Evolutionary conservation across 2,329 filamentous ascomycete genomes (phyloP), one percentile per base, ranked within the genome.

Genomic region (Pseudogymnoascus sp.): DNA sequence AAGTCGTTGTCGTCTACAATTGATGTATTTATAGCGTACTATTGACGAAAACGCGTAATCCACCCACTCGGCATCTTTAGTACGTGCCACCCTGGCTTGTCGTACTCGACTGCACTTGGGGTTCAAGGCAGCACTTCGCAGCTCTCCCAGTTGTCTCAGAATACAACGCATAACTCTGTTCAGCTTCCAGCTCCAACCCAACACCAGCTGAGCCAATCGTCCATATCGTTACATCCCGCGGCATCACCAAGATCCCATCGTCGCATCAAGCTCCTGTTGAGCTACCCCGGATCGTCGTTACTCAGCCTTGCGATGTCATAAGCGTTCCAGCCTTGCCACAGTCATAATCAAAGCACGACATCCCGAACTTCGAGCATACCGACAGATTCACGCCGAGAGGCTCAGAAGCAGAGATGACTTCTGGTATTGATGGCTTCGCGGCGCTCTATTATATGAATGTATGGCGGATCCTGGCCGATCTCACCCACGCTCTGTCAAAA

Each of bases 401-500:
- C 16, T 24, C 33, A n/a, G 33, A n/a, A 38, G 59, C 59, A 60
- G 24, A 19, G 7, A 38, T 60, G 59, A 1, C 2, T 37, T 11
- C 16, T 5, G 56, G 7, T 59, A 10, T 7, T 11, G 24, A 60
- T 60, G 59, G 59, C 4, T 60, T 60, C 11, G 33, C 22, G 59
- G 33, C 33, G n/a, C 19, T 60, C 14, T 24, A 37, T 28, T 60
- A 60, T 24, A 60, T 60, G 59, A 60, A 60, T 12, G 6, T 82
- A 65, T 88, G 96, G 77, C 90, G 91, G 71, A 83, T 96, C 71
- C 75, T 91, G 70, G 93, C 85, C 73, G 93, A 98, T 75, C 76
- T 93, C 70, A 91, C 89, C 71, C 93, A 98, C 74, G 85, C 91
- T 53, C 81, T 86, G 59, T 95, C 92, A 63, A 97, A 96, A 82